Conservation (phyloP, 1,284 basidiomycete genomes). For the Malassezia caprae region DNA sequence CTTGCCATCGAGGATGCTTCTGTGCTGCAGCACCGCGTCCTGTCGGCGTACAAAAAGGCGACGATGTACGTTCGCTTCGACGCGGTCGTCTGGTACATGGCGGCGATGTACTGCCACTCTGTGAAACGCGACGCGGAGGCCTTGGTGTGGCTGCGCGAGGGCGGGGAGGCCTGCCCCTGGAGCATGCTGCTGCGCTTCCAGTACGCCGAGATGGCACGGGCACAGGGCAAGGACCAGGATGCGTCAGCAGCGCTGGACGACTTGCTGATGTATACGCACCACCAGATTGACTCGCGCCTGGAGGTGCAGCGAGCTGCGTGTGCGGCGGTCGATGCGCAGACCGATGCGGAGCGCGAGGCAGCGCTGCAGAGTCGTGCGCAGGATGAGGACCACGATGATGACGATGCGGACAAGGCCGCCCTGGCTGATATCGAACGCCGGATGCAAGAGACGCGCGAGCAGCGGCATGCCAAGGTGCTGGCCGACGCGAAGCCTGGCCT, state of each 20-base stretch:
- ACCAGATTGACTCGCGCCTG: constrained; percentile 64
- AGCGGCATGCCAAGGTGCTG: constrained; percentile 41
- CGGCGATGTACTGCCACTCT: constrained; percentile 66
- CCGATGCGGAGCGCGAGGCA: constrained; percentile 22
- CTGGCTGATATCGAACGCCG: constrained; percentile 56
- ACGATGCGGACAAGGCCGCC: constrained; percentile 50
- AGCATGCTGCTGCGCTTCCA: constrained; percentile 83
- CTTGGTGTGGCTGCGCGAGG: constrained; percentile 66
- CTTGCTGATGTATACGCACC: constrained; percentile 61
- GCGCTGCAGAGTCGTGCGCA: constrained; percentile 17
- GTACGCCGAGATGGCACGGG: constrained; percentile 72
- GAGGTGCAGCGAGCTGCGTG: constrained; percentile 53
- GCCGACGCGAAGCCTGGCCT: constrained; percentile 49
- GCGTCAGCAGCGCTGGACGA: constrained; percentile 53
- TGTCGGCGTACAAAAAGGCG: constrained; percentile 76
- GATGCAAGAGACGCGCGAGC: constrained; percentile 50
- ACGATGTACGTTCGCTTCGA: constrained; percentile 84
- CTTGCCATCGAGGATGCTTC: constrained; percentile 72
- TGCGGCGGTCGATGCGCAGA: constrained; percentile 48
- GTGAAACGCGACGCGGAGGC: constrained; percentile 75
- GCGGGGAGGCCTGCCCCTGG: constrained; percentile 75
- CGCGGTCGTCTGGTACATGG: constrained; percentile 92
- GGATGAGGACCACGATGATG: constrained; percentile 31
- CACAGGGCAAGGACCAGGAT: constrained; percentile 49
- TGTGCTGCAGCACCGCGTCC: constrained; percentile 60